These are phyloP conservation scores for Climacium dendroides DNA, from an alignment of 225 moss, liverwort and hornwort genomes.

Conservation along the genomic window DNA sequence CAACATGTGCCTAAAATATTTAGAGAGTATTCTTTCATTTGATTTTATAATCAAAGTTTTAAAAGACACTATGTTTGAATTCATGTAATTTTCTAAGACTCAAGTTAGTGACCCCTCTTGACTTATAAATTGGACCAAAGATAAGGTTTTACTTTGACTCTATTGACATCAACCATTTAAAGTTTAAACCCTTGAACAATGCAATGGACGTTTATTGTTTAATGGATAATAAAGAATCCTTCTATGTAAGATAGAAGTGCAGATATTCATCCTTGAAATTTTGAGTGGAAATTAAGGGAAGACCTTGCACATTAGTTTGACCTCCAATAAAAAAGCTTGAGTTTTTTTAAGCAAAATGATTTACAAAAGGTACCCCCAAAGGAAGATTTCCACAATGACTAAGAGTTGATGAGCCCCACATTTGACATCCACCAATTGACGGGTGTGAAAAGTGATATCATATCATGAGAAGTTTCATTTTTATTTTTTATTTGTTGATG, in stretches of 20 bases:
- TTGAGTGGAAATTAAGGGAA: too few species aligned
- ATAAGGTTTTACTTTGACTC: not conserved
- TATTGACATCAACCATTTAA: not conserved
- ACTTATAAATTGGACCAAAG: fast-evolving
- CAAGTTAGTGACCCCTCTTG: not conserved
- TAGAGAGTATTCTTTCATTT: not conserved
- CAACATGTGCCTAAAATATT: too few species aligned
- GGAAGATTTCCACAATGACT: too few species aligned
- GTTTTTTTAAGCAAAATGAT: too few species aligned
- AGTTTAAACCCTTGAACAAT: not conserved
- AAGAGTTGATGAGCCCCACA: too few species aligned
- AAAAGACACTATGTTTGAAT: not conserved
- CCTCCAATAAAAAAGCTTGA: too few species aligned
- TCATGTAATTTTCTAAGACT: not conserved
- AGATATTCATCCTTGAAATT: too few species aligned
- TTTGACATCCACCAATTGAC: not conserved
- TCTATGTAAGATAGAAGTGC: too few species aligned
- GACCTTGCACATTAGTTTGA: too few species aligned
- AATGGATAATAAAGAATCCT: not conserved
- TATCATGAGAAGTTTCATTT: not conserved
- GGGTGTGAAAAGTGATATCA: not conserved
- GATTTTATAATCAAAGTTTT: not conserved
- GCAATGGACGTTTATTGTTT: fast-evolving
- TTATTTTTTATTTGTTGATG: not conserved
- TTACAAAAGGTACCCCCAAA: too few species aligned